Conservation (phyloP, 345 rosid species). For the Adansonia digitata region DNA sequence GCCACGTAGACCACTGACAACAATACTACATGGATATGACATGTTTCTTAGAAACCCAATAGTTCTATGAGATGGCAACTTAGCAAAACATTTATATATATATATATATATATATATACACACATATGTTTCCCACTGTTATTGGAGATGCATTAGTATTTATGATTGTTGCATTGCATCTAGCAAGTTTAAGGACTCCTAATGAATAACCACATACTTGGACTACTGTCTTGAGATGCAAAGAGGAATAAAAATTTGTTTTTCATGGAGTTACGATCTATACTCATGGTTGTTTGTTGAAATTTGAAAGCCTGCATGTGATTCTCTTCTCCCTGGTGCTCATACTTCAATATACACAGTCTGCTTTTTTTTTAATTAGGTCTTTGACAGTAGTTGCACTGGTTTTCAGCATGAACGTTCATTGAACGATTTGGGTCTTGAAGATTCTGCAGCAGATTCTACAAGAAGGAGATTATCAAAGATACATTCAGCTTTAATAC, state of each 20-base stretch:
- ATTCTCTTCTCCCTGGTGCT: background rate
- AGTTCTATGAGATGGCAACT: background rate
- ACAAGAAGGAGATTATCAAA: conserved; percentile 36
- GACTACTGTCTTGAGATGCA: background rate
- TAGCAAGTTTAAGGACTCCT: background rate
- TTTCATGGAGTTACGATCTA: background rate
- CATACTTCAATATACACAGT: background rate
- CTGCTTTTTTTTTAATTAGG: background rate
- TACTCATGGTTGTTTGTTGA: background rate
- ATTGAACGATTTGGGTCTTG: conserved; percentile 38
- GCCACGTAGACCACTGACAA: background rate
- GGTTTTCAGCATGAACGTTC: conserved; percentile 48
- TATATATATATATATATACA: background rate
- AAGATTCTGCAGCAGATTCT: conserved; percentile 25
- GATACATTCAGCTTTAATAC: conserved; percentile 35
- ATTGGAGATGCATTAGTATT: background rate
- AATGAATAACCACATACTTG: background rate
- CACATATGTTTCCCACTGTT: background rate
- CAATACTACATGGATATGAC: background rate
- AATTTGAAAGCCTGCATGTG: background rate
- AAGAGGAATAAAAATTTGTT: background rate
- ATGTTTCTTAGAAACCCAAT: background rate
- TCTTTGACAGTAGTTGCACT: conserved; percentile 9
- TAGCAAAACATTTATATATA: background rate
- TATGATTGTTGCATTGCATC: background rate